Percentiles rank a stretch among this genome's conserved stretches.
Evolutionary conservation across 2,329 filamentous ascomycete genomes (phyloP).

Genomic region (Claviceps spartinae): DNA sequence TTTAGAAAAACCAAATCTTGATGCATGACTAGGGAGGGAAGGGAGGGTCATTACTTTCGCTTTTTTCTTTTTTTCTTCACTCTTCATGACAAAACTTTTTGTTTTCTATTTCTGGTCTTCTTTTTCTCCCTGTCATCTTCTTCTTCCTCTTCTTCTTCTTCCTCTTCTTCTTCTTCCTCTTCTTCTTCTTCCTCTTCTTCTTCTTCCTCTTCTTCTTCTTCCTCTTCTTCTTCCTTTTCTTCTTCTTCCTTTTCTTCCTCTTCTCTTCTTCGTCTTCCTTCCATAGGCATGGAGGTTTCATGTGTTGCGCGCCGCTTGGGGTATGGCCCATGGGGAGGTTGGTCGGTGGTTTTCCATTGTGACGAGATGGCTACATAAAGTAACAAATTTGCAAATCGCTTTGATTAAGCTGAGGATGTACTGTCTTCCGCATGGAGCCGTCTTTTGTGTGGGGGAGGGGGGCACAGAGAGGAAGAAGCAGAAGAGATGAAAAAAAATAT

Average conservation of each 20-base stretch:
- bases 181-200: not conserved
- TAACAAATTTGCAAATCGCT: no score
- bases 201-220: not conserved
- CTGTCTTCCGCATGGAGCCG: no score
- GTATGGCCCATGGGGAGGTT: not conserved
- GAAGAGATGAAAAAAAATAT: no score
- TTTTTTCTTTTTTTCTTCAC: slow-evolving; percentile 8
- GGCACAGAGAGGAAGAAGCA: no score
- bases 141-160: slow-evolving; percentile 16
- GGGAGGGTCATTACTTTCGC: slow-evolving; percentile 30
- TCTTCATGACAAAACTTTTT: slow-evolving; percentile 7
- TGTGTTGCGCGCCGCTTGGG: slow-evolving; percentile 7
- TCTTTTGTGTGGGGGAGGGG: no score
- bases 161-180: slow-evolving; percentile 9
- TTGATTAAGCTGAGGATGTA: no score
- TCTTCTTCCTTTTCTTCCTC: not conserved
- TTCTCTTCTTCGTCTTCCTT: not conserved
- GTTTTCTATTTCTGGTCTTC: slow-evolving; percentile 14
- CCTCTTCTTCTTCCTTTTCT: slow-evolving; percentile 17
- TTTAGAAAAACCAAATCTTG: slow-evolving; percentile 35
- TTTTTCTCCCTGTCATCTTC: not conserved
- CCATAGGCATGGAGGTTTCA: not conserved
- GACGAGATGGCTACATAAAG: no score
- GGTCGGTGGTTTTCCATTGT: no score
- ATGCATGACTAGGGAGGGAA: slow-evolving; percentile 37